A percentile compares a stretch with the other conserved stretches of the same genome.
These are phyloP conservation scores for Paraphaeosphaeria minitans DNA, from an alignment of 2,329 filamentous ascomycete genomes.

Conservation along the genomic window DNA sequence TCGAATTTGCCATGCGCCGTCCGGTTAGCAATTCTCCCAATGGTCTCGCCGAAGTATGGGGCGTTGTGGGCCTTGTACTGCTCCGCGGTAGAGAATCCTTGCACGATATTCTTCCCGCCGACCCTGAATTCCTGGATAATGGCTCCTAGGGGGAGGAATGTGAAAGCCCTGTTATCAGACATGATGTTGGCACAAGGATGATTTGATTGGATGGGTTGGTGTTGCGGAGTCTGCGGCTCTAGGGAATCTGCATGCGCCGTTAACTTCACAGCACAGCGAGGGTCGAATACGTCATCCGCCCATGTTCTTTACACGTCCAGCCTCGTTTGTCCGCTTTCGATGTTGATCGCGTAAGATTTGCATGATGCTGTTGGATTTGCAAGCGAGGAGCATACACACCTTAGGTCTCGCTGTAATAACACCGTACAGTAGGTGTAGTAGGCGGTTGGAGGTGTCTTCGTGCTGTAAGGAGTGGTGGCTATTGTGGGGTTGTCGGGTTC, in stretches of 20 bases:
- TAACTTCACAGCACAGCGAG: not conserved
- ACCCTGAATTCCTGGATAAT: constrained; percentile 83
- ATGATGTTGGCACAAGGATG: constrained; percentile 20
- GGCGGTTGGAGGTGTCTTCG: not conserved
- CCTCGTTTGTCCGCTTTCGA: not conserved
- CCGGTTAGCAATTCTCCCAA: constrained; percentile 83
- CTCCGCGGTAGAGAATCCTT: constrained; percentile 77
- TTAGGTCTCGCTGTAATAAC: not conserved
- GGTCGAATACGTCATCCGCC: not conserved
- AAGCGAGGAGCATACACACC: not conserved
- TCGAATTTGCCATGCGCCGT: constrained; percentile 73
- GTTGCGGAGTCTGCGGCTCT: not conserved
- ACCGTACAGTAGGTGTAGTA: not conserved
- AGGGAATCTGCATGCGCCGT: constrained; percentile 1
- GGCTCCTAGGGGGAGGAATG: constrained; percentile 76
- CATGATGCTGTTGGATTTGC: not conserved
- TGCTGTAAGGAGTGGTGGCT: not conserved
- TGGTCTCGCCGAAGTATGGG: constrained; percentile 90
- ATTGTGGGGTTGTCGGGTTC: not conserved
- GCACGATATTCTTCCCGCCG: constrained; percentile 82
- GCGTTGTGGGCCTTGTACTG: constrained; percentile 74
- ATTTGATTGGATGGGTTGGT: constrained; percentile 1
- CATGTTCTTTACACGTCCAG: not conserved
- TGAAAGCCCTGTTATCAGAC: constrained; percentile 44
- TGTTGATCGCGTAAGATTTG: not conserved